Evolutionary conservation across 352 stramenopile species (phyloP), one percentile per base, ranked within the genome.

Genomic region (Phytophthora vignae): DNA sequence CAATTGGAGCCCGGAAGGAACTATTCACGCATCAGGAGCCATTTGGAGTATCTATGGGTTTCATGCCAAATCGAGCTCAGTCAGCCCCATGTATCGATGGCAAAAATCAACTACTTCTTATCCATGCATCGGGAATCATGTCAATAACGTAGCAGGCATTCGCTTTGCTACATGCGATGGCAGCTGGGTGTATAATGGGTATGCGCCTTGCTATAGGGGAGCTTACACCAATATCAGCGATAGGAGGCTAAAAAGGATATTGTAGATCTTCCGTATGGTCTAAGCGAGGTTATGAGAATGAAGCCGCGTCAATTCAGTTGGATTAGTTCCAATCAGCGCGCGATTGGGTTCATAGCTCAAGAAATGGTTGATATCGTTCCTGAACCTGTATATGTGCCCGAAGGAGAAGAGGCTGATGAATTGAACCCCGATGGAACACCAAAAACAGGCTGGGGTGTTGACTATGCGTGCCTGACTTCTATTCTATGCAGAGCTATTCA

Each of bases 401-500:
- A n/a, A n/a, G n/a, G n/a, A n/a, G n/a, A n/a, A n/a, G n/a, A n/a
- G 17, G 22, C 12, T 11, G 55, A 53, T 61, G 21, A 15, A 8
- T 4, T 22, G 4, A 61, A 1, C 22, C 2, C 2, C 22, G 2
- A 25, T 2, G 22, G 2, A 2, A 2, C 1, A 25, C 22, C 21
- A 33, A 52, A 0, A 7, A 33, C 1, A 12, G 19, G 0, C 22
- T 22, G 36, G 38, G 55, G 0, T 25, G 53, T 61, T 31, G 57
- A 55, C 10, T 19, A 46, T 1, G 40, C 12, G 0, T 22, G n/a
- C 1, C 17, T 64, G 1, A 55, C 42, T 14, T 0, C 25, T 3
- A 22, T 64, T 4, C 17, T 64, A 29, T 44, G 25, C 10, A 55
- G 31, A 44, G 57, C 57, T 1, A 64, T 64, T n/a, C 57, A 64